Percentiles rank a stretch among this genome's conserved stretches.
phyloP scores from a whole-genome alignment of 495 filamentous ascomycete genomes.

The Neurospora hispaniola region DNA sequence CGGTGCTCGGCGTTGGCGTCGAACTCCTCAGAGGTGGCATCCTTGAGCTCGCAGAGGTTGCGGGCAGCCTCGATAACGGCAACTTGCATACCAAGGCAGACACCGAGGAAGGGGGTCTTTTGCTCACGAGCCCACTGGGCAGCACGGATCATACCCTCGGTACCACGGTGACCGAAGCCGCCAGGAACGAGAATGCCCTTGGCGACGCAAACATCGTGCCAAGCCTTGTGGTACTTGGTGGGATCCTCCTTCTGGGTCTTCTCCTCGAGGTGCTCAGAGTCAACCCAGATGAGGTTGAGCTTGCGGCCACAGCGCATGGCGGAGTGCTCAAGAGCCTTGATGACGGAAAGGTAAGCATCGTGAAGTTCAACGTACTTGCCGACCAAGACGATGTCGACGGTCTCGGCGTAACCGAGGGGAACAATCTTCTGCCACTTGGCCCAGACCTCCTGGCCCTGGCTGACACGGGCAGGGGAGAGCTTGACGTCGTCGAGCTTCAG shows the following conservation, averaged over 20 bases:
- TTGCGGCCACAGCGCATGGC: slow-evolving; percentile 78
- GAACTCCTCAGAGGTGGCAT: slow-evolving; percentile 60
- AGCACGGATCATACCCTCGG: slow-evolving; percentile 78
- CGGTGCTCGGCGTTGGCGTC: slow-evolving; percentile 43
- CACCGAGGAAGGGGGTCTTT: slow-evolving; percentile 73
- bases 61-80: slow-evolving; percentile 87
- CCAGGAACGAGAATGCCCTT: slow-evolving; percentile 49
- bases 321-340: slow-evolving; percentile 80
- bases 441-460: slow-evolving; percentile 57
- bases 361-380: slow-evolving; percentile 81
- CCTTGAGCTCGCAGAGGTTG: slow-evolving; percentile 50
- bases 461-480: slow-evolving; percentile 35
- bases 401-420: slow-evolving; percentile 40
- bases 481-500: slow-evolving; percentile 47
- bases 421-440: slow-evolving; percentile 59
- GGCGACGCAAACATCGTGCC: slow-evolving; percentile 51
- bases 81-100: slow-evolving; percentile 92
- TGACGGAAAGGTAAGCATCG: slow-evolving; percentile 69
- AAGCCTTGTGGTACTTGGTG: slow-evolving; percentile 76
- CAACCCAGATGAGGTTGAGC: slow-evolving; percentile 72
- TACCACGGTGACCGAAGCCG: slow-evolving; percentile 76
- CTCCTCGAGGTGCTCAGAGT: slow-evolving; percentile 72
- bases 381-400: slow-evolving; percentile 75
- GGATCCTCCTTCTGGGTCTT: slow-evolving; percentile 45
- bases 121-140: slow-evolving; percentile 76